Conservation (phyloP, 148 eudicot genomes). For the Silene latifolia region DNA sequence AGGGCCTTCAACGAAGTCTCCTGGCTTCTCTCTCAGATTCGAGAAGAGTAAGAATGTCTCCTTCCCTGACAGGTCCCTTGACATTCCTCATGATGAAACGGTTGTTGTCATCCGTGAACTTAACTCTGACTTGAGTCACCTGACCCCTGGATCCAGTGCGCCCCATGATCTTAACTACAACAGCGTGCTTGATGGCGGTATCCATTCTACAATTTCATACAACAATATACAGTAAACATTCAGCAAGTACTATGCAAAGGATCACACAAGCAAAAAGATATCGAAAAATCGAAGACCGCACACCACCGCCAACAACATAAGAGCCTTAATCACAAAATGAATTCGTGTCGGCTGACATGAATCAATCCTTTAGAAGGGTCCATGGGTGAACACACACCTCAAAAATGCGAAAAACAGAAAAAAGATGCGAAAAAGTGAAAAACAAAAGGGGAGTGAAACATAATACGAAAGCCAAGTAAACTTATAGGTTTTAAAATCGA, state of each 20-base stretch:
- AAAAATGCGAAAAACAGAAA: too few species aligned
- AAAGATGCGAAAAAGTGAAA: too few species aligned
- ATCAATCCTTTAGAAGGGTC: too few species aligned
- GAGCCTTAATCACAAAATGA: too few species aligned
- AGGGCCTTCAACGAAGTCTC: conserved; percentile 20
- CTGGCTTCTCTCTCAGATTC: conserved; percentile 30
- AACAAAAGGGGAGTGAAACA: too few species aligned
- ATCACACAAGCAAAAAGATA: too few species aligned
- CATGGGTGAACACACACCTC: too few species aligned
- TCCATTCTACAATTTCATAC: conserved; percentile 20
- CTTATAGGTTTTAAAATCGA: too few species aligned
- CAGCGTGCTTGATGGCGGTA: conserved; percentile 24
- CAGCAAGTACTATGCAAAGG: neutral
- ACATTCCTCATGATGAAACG: conserved; percentile 29
- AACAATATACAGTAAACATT: neutral
- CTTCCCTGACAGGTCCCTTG: conserved; percentile 28
- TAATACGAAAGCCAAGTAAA: too few species aligned
- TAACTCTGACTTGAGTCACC: conserved; percentile 24
- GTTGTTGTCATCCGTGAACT: conserved; percentile 21
- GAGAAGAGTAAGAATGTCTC: conserved; percentile 24
- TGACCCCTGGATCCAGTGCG: conserved; percentile 28
- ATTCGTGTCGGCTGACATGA: too few species aligned
- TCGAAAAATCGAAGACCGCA: too few species aligned
- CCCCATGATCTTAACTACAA: conserved; percentile 22
- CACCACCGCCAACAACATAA: too few species aligned